Evolutionary conservation across 176 grass and related monocot genomes (phyloP).

Genomic region (Hyparrhenia diplandra): DNA sequence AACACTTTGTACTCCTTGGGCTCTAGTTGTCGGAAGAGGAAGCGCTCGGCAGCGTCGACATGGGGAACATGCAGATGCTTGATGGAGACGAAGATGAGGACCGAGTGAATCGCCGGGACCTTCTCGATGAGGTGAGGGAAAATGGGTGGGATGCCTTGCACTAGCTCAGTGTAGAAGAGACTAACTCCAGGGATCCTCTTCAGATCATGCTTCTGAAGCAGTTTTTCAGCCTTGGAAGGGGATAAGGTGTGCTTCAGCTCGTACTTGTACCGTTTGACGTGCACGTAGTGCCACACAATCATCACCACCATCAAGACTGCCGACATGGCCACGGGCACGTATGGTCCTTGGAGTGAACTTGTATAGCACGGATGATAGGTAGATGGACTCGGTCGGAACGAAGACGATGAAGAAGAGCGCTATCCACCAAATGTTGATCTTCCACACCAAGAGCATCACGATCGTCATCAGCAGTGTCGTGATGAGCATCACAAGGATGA

Average conservation of each 20-base stretch:
- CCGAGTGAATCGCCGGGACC: constrained; percentile 18
- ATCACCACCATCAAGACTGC: constrained; percentile 30
- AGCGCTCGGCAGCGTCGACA: constrained; percentile 17
- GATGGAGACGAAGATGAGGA: constrained; percentile 47
- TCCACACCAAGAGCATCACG: constrained; percentile 54
- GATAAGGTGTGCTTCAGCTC: constrained; percentile 37
- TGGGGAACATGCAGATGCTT: constrained; percentile 35
- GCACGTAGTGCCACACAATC: constrained; percentile 43
- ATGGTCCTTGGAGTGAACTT: constrained; percentile 55
- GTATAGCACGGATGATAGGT: constrained; percentile 42
- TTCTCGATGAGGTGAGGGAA: constrained; percentile 39
- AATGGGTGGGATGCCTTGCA: constrained; percentile 52
- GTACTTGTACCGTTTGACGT: constrained; percentile 34
- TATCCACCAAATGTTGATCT: constrained; percentile 16
- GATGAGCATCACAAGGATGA: constrained; percentile 51
- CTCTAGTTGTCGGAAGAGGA: constrained; percentile 34
- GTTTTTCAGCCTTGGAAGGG: background rate
- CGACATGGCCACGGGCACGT: constrained; percentile 32
- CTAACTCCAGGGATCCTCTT: constrained; percentile 33
- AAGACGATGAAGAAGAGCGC: constrained; percentile 22
- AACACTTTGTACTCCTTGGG: constrained; percentile 5
- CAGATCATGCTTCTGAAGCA: constrained; percentile 7
- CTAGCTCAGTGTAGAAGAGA: constrained; percentile 49
- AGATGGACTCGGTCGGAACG: constrained; percentile 22
- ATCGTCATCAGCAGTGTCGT: constrained; percentile 41